phyloP scores from a whole-genome alignment of 1,139 yeast genomes.

The Kurtzmaniella quercitrusa region DNA sequence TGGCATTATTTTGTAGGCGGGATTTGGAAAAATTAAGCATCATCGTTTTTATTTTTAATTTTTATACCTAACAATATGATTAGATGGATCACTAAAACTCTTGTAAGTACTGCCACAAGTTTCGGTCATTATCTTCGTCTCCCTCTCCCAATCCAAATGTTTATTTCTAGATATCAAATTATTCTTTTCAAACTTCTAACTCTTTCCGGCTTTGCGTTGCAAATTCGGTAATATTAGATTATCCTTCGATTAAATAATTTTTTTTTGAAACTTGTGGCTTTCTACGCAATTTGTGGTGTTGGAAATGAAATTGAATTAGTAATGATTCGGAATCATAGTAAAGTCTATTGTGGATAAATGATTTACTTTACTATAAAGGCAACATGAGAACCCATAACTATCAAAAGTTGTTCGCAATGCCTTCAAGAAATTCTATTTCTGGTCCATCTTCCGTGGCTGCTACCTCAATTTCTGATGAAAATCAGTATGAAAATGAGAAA shows the following conservation, averaged over 20 bases:
- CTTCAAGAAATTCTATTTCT: neutral
- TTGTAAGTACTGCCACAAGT: too few species aligned
- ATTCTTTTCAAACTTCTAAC: too few species aligned
- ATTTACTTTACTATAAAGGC: neutral
- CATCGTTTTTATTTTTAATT: too few species aligned
- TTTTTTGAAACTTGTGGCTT: neutral
- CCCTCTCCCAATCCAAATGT: too few species aligned
- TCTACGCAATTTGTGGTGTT: slow-evolving; percentile 2
- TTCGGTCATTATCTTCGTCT: too few species aligned
- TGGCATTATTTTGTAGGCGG: neutral
- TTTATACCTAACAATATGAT: too few species aligned
- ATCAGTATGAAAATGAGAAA: neutral
- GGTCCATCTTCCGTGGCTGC: neutral
- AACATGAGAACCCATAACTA: neutral
- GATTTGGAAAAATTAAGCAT: too few species aligned
- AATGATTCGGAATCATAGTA: neutral
- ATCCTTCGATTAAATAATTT: neutral
- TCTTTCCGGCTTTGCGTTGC: neutral
- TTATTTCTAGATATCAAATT: too few species aligned
- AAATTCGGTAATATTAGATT: too few species aligned
- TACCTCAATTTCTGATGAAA: neutral
- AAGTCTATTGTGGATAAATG: neutral
- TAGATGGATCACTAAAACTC: too few species aligned
- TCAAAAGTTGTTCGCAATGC: neutral
- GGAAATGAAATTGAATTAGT: neutral